Evolutionary conservation across 1,139 yeast genomes (phyloP), one percentile per base, ranked within the genome.

Genomic region (Fermentozyma sake): DNA sequence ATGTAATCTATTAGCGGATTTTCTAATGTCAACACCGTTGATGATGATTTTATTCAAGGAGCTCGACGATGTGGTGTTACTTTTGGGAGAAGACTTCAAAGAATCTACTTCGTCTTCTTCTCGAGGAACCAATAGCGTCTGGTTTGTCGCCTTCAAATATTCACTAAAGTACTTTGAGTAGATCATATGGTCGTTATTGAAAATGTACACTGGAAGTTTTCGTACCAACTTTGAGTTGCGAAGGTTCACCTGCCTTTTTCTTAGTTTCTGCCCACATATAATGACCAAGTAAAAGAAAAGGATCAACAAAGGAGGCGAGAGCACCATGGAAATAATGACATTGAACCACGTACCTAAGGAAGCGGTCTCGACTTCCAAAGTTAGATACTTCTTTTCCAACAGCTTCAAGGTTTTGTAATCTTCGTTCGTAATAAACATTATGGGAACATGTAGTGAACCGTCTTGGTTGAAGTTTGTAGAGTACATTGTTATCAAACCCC

Each of bases 231-330:
- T 53, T 26, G 57, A 51, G 41, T 64, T 64, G 12, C 47, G 40
- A 26, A 41, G 38, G 38, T 53, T 61, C 18, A 49, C 46, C 25
- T 55, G 60, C 8, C 55, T 43, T 24, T 44, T 48, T 27, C 58
- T 42, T 23, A 50, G 45, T 27, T 44, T 41, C 35, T 61, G 70
- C 13, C 61, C 50, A 16, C 52, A 39, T 20, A 61, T 48, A 12
- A 67, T 52, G 10, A 52, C 28, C 11, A 56, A 40, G 37, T 65
- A 66, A 34, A 62, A 57, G 10, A 60, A 24, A 9, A 66, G 41
- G 15, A 67, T 62, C 28, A 67, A 39, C 13, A 67, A 41, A 0
- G 72, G 72, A 1, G 73, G 73, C 10, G 70, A 63, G 10, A 66
- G 44, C 9, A 65, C 51, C 64, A 66, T 60, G 24, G 69, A 64